Conservation (phyloP, 1,284 basidiomycete species). For the Ceratobasidium sp. region DNA sequence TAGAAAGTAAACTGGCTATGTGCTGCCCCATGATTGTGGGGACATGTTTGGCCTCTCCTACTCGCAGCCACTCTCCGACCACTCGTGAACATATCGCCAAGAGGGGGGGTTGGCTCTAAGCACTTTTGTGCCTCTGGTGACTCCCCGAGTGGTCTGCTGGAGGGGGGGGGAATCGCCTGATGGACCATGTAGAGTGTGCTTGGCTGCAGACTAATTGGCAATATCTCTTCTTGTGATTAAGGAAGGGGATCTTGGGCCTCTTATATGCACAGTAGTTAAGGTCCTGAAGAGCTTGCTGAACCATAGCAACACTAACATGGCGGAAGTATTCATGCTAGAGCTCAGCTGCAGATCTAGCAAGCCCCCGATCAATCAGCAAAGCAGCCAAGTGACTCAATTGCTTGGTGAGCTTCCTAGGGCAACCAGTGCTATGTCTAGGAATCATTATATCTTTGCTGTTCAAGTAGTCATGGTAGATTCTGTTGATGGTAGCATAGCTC, state of each 20-base stretch:
- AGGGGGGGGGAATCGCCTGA: too few relatives aligned
- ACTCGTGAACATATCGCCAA: too few relatives aligned
- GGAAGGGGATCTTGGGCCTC: not conserved
- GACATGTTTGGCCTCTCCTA: too few relatives aligned
- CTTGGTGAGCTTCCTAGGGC: not conserved
- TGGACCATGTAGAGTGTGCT: not conserved
- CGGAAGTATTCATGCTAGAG: slow-evolving; percentile 5
- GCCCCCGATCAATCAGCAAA: slow-evolving; percentile 20
- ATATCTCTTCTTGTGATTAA: not conserved
- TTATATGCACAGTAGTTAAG: not conserved
- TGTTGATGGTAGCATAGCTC: not conserved
- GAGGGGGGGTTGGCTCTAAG: too few relatives aligned
- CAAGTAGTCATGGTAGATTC: not conserved
- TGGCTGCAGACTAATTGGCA: not conserved
- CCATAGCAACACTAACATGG: not conserved
- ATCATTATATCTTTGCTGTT: not conserved
- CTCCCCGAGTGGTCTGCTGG: too few relatives aligned
- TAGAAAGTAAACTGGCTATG: too few relatives aligned
- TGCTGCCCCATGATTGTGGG: too few relatives aligned
- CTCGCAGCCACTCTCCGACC: too few relatives aligned
- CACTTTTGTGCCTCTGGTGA: too few relatives aligned
- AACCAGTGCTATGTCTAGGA: not conserved
- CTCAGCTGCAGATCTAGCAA: slow-evolving; percentile 23
- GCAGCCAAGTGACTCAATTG: not conserved
- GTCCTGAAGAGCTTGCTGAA: not conserved